Percentiles rank a stretch among this genome's conserved stretches.
Conservation (phyloP, 1,284 basidiomycete genomes). For the Neolentinus lepideus region DNA sequence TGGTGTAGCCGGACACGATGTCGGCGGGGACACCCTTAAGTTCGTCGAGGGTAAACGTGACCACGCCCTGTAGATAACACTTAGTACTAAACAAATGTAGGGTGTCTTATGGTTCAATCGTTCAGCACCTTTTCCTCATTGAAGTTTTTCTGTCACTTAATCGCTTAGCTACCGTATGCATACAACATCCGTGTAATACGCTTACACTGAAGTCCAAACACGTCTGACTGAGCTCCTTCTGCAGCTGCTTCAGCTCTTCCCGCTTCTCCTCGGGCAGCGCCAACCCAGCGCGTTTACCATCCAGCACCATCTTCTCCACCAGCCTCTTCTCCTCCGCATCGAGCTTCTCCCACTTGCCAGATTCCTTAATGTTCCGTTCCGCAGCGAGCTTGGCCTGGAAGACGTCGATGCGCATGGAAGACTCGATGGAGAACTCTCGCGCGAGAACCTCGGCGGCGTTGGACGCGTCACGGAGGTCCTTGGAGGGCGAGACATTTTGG, state of each 20-base stretch:
- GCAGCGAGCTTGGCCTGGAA: conserved; percentile 66
- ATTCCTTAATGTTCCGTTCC: conserved; percentile 55
- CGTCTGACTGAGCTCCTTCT: conserved; percentile 64
- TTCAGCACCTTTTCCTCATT: conserved; percentile 71
- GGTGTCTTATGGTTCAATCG: no score
- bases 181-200: conserved; percentile 3
- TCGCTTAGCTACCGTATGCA: background rate
- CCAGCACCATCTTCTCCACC: conserved; percentile 70
- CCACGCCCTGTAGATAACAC: conserved; percentile 34
- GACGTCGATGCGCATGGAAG: conserved; percentile 72
- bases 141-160: conserved; percentile 61
- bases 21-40: conserved; percentile 75
- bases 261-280: conserved; percentile 61
- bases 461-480: conserved; percentile 69
- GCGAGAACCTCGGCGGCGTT: conserved; percentile 63
- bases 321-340: conserved; percentile 64
- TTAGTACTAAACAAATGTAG: no score
- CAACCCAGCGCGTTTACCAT: conserved; percentile 70
- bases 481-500: conserved; percentile 68
- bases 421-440: conserved; percentile 62
- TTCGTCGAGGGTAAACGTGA: conserved; percentile 64
- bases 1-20: conserved; percentile 68
- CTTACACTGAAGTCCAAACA: conserved; percentile 70
- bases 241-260: conserved; percentile 45
- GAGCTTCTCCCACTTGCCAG: conserved; percentile 48